These are phyloP conservation scores for Scheffersomyces lignosus DNA, from an alignment of 805 yeast species.

Conservation along the genomic window DNA sequence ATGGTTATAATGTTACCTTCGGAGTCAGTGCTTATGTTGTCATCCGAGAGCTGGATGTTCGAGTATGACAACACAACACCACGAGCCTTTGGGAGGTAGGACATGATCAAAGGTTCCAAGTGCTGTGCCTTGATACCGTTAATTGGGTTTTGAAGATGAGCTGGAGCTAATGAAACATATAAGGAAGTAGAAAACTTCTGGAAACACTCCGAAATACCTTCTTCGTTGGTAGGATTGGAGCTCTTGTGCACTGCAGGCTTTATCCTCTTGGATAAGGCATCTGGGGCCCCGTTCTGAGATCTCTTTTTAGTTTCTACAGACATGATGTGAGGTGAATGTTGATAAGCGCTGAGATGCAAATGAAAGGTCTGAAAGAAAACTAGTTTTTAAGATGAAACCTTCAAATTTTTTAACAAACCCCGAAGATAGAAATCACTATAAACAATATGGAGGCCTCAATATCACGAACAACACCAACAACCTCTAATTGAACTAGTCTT, in stretches of 20 bases:
- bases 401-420: too few relatives aligned
- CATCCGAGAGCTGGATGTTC: conserved; percentile 55
- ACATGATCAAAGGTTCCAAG: conserved; percentile 86
- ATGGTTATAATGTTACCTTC: conserved; percentile 44
- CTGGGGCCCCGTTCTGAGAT: not conserved
- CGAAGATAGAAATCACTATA: too few relatives aligned
- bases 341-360: not conserved
- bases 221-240: conserved; percentile 36
- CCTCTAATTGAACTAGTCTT: too few relatives aligned
- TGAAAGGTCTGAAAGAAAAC: not conserved
- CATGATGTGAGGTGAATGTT: not conserved
- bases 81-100: conserved; percentile 64
- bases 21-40: conserved; percentile 37
- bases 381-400: not conserved
- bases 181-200: conserved; percentile 57
- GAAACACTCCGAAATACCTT: conserved; percentile 69
- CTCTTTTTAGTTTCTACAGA: not conserved
- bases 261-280: conserved; percentile 14
- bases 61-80: conserved; percentile 87
- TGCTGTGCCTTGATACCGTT: conserved; percentile 86
- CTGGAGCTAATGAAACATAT: conserved; percentile 88
- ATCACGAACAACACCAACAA: too few relatives aligned
- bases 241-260: conserved; percentile 21
- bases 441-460: too few relatives aligned
- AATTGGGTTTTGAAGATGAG: conserved; percentile 63